Evolutionary conservation across 2,329 filamentous ascomycete genomes (phyloP).

Genomic region (Aspergillus fructus): DNA sequence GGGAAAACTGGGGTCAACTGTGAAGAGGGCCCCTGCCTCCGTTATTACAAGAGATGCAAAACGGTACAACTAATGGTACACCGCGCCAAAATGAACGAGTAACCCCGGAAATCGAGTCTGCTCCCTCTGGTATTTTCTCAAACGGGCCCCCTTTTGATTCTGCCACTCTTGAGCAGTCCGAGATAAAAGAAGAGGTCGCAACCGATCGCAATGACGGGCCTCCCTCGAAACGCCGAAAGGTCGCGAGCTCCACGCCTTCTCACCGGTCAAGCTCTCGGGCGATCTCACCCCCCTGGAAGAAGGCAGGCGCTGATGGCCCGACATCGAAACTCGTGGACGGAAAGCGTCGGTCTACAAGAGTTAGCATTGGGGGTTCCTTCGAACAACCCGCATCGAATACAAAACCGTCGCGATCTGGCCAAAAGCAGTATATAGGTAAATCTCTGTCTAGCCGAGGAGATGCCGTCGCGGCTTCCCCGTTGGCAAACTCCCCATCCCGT

Average conservation of each 20-base stretch:
- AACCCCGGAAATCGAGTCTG: conserved; percentile 30
- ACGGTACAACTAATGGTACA: conserved; percentile 43
- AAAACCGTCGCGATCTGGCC: conserved; percentile 45
- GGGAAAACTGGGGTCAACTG: conserved; percentile 47
- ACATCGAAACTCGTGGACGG: conserved; percentile 73
- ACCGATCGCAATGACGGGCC: conserved; percentile 37
- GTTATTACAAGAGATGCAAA: conserved; percentile 48
- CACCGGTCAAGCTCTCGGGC: conserved; percentile 42
- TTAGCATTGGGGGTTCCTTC: conserved; percentile 45
- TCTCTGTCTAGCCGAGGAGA: conserved; percentile 25
- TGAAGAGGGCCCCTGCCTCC: conserved; percentile 42
- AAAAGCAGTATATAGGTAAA: conserved; percentile 34
- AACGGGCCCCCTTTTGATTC: conserved; percentile 24
- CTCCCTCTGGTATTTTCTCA: conserved; percentile 20
- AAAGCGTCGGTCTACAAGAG: conserved; percentile 60
- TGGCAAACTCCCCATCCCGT: conserved; percentile 29
- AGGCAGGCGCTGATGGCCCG: conserved; percentile 77
- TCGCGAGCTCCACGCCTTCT: conserved; percentile 36
- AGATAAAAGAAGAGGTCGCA: conserved; percentile 28
- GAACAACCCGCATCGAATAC: conserved; percentile 50
- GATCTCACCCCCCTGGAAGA: conserved; percentile 89
- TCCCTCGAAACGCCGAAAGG: conserved; percentile 47
- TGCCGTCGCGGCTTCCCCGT: conserved; percentile 31
- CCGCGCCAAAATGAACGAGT: conserved; percentile 41
- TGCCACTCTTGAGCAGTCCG: conserved; percentile 23